Evolutionary conservation across 2,329 filamentous ascomycete species (phyloP), one percentile per base, ranked within the genome.

Genomic region (Hypoxylon sp.): DNA sequence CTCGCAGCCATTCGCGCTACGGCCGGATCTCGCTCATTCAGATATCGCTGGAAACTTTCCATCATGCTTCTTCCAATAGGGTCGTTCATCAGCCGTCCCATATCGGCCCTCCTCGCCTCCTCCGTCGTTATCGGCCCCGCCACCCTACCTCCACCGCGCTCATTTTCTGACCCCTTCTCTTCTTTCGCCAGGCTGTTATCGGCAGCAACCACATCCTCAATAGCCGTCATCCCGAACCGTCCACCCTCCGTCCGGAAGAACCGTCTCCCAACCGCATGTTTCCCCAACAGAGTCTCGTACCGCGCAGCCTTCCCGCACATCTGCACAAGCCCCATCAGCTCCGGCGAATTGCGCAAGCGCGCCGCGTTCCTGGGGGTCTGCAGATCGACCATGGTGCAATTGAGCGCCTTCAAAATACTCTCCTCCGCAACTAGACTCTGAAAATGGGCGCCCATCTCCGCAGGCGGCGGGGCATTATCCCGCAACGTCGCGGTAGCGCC

Each of bases 191-290:
- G 14, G 6, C 13, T 25, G 4, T 28, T 13, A 21, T 73, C 69
- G 4, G 62, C 69, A 10, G 61, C 59, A 2, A 41, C 61, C 6
- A 69, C 67, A 34, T 75, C 72, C 63, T 75, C 72, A 13, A 73
- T 23, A 1, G 69, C 63, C n/a, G 63, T 62, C 70, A 74, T 68
- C 1, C 73, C 73, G 38, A 75, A 75, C 13, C 69, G 48, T 1
- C 73, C 73, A 2, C 59, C 64, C 14, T 41, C 65, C n/a, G 73
- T 75, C 2, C 69, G 51, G 56, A 74, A 73, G 58, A 74, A 74
- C 2, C 73, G 66, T 6, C 73, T 66, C 1, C 73, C 73, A 1
- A 36, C 19, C 2, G 70, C 53, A 17, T 63, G 6, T 2, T 32
- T 9, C 2, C n/a, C 7, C 1, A 73, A 51, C 21, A 72, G 21